Evolutionary conservation across 768 basidiomycete species (phyloP), one percentile per base, ranked within the genome.

Genomic region (Tephrocybe sp.): DNA sequence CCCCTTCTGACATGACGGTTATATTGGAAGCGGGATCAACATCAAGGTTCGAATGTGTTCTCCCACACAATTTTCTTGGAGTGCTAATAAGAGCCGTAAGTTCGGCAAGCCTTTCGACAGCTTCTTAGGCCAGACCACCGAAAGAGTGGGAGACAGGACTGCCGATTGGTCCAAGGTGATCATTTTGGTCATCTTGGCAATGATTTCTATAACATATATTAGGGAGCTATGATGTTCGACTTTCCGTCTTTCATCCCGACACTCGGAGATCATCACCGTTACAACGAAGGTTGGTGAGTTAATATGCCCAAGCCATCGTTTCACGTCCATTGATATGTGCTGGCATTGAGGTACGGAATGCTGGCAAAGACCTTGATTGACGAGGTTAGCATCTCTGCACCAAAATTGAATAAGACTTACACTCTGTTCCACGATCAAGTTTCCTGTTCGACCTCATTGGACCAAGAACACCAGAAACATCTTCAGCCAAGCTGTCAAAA

Each of bases 211-310:
- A 21, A 18, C 15, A 26, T 15, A 2, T 28, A 2, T 3, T 36
- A 71, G 67, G 69, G 69, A 19, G 66, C 66, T 8, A 67, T 71
- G 51, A 71, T 71, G 69, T 68, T 70, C 49, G 69, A 71, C 55
- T 70, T 70, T 60, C 68, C 69, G 15, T 62, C 64, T 6, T 70
- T 67, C 48, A 51, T 63, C 1, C 67, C 69, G 1, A 67, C 64
- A 1, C 57, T 56, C 19, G 69, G 68, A 9, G 66, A 69, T 44
- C 66, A 61, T 38, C 61, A 64, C 52, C 64, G 69, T 9, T 69
- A 63, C 28, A 69, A 69, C 44, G 68, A 69, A 48, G 55, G 57
- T 21, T 69, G 68, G 67, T 67, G 54, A n/a, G 54, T 49, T 9
- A 45, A 27, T 6, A 19, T 60, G 1, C 19, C 49, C 56, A 15